Base-by-base conservation (phyloP, 1,139 yeast genomes). In the Taphrina deformans region DNA sequence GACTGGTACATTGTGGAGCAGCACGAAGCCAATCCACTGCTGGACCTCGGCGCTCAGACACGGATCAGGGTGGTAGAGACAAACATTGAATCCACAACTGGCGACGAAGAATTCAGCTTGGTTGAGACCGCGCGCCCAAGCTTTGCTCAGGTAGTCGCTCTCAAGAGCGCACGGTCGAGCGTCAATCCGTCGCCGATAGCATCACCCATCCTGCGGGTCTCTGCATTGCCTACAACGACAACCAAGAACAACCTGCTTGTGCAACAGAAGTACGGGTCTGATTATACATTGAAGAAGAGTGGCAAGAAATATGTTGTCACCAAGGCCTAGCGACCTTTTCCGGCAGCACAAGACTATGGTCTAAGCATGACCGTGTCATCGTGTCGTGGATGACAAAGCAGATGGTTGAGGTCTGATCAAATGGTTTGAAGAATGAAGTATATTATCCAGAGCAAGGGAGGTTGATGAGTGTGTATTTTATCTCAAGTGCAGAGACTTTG, bases 1-100 rank as follows among this genome's bases (percentile, higher is more conserved):
- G 58, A 53, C 33, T 53, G 58, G 58, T 40, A 26, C 48, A 53
- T 53, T 24, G 40, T 53, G 41, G 58, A 53, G 38, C 58, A 40
- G 26, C 58, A 53, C 48, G 41, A 53, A 24, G 58, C 58, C 2
- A 38, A 53, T 38, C 58, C 58, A 14, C 58, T 53, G 4, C 35
- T 53, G 16, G 58, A 53, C 38, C 45, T 53, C 33, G 48, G 10
- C 44, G 2, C 58, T 4, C 58, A 53, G 31, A 35, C 48, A 10
- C 44, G 38, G 48, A 38, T 53, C 48, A 35, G 23, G 31, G 26
- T 24, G 35, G 31, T 21, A 6, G 58, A 53, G 12, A n/a, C 44
- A 12, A 23, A 9, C 35, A 2, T 5, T 9, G 53, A 48, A 7
- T n/a, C 50, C 27, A 44, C 48, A 1, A n/a, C 44, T 23, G 31